Evolutionary conservation across 2,329 filamentous ascomycete species (phyloP), one percentile per base, ranked within the genome.

Genomic region (Fusarium albosuccineum): DNA sequence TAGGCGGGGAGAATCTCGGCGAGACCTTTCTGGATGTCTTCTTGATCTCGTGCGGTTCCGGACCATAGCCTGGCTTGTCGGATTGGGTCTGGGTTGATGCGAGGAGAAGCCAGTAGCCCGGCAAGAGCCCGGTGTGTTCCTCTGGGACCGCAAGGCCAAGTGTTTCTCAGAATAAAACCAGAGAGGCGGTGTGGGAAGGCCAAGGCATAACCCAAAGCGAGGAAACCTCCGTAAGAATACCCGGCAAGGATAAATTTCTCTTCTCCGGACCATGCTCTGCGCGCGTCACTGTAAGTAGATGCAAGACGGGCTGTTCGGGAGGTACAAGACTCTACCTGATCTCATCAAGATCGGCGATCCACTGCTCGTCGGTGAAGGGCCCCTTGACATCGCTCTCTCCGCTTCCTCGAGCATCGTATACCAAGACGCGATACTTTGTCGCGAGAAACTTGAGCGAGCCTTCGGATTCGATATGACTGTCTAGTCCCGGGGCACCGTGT

Each of bases 181-280:
- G 42, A 8, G 6, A 62, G 39, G n/a, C 44, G 58, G 4, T 14
- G 8, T 2, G 58, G 60, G 2, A 40, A 57, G 4, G 42, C 14
- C 4, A 62, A 14, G 9, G 60, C 39, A 6, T 63, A 63, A 17
- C 22, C 34, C 9, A 63, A 9, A 1, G 60, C 39, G 2, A 63
- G 60, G 6, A 62, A 62, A 3, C 58, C 60, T 8, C 60, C 50
- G 6, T 63, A 63, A 0, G 60, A 63, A 11, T 45, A 45, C 13
- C 60, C 60, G 17, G 58, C 58, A 1, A 63, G 34, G 11, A 63
- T 30, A n/a, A 63, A 62, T 2, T 46, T 57, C 4, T 63, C 60
- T 2, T 34, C 60, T 10, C 44, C 60, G 0, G 10, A 44, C 60
- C 60, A 63, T 2, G 5, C 58, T 16, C 58, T 63, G 7, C 0